These are phyloP conservation scores for Corniculantispora saksenae DNA, from an alignment of 2,329 filamentous ascomycete genomes.

Conservation along the genomic window DNA sequence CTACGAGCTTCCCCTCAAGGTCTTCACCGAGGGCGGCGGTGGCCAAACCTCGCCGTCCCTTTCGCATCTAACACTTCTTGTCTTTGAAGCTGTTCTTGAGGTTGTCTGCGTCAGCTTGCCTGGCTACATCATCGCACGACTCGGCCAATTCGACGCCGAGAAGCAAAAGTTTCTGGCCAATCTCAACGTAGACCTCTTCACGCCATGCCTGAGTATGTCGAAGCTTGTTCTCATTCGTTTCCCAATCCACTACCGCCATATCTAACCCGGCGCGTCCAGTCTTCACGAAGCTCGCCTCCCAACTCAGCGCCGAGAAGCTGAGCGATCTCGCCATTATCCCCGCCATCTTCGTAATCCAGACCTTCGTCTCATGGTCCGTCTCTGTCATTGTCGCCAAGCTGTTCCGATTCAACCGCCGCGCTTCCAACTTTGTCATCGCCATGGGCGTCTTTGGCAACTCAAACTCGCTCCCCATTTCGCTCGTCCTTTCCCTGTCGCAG, in stretches of 20 bases:
- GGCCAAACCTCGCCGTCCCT: conserved; percentile 64
- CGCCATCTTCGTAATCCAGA: conserved; percentile 89
- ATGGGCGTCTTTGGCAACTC: conserved; percentile 99
- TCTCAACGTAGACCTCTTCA: conserved; percentile 94
- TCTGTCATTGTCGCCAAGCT: conserved; percentile 69
- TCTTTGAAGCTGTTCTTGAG: conserved; percentile 93
- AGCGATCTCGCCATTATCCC: conserved; percentile 90
- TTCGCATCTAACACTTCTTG: conserved; percentile 71
- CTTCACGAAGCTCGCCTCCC: conserved; percentile 94
- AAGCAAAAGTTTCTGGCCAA: conserved; percentile 97
- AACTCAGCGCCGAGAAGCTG: conserved; percentile 88
- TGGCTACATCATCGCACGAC: conserved; percentile 85
- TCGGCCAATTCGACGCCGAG: conserved; percentile 92
- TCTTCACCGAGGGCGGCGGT: conserved; percentile 40
- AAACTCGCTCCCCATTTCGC: conserved; percentile 94
- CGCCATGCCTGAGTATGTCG: conserved; percentile 84
- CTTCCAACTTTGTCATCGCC: conserved; percentile 90
- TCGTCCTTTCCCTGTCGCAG: conserved; percentile 90
- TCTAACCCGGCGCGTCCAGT: conserved; percentile 52
- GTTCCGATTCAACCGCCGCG: conserved; percentile 81
- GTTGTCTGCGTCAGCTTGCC: conserved; percentile 94
- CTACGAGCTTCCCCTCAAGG: conserved; percentile 44
- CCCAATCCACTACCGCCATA: background rate
- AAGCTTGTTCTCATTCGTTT: background rate
- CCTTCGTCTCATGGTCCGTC: conserved; percentile 79